A percentile compares a stretch with the other conserved stretches of the same genome.
Evolutionary conservation across 2,329 filamentous ascomycete species (phyloP).

Genomic region (Samsoniella hepiali): DNA sequence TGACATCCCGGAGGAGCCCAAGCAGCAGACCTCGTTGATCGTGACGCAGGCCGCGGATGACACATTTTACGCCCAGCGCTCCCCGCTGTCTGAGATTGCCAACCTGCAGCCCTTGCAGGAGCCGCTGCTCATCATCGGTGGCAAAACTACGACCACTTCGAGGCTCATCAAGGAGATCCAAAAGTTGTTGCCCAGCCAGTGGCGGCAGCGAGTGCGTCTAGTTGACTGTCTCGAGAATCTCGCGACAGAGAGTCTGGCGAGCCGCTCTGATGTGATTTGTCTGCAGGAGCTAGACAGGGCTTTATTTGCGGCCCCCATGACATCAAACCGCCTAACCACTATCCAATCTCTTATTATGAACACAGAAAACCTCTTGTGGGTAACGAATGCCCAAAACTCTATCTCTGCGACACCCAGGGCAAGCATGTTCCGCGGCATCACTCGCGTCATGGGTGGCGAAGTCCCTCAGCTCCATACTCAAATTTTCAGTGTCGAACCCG

Average conservation of each 20-base stretch:
- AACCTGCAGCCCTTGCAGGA: background rate
- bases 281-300: background rate
- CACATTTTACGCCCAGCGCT: background rate
- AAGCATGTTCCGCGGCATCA: conserved; percentile 1
- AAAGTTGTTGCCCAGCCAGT: background rate
- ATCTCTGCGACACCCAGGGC: background rate
- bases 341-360: background rate
- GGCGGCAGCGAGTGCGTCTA: background rate
- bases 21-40: background rate
- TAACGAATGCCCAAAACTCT: background rate
- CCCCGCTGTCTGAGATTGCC: background rate
- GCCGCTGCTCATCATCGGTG: background rate
- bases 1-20: background rate
- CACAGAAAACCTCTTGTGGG: background rate
- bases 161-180: background rate
- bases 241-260: background rate
- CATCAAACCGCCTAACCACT: background rate
- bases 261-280: background rate
- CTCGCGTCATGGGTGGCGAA: background rate
- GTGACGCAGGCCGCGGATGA: background rate
- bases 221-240: background rate
- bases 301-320: background rate
- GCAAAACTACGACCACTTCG: background rate
- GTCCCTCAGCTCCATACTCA: background rate
- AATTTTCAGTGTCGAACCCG: background rate